Evolutionary conservation across 768 basidiomycete species (phyloP), one percentile per base, ranked within the genome.

Genomic region (Rhodotorula babjevae): DNA sequence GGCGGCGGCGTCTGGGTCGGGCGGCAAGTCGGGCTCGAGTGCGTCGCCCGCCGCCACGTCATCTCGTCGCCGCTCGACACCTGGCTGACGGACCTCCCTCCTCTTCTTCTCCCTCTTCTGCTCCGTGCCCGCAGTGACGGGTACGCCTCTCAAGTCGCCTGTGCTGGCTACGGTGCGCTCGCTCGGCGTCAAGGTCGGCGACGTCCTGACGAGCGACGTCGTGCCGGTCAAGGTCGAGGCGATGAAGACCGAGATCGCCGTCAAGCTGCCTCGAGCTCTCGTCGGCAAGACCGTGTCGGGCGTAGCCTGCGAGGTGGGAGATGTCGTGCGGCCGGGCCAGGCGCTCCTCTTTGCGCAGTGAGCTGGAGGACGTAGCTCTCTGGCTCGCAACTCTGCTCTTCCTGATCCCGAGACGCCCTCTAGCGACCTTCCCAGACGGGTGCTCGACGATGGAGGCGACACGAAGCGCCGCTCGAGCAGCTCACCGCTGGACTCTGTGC

Each of bases 231-330:
- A 87, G 29, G 82, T 88, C 21, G 86, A 87, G 78, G 86, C 87
- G 2, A 88, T 88, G 88, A 88, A 89, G 80, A 87, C 85, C 0
- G 86, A 87, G 75, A 84, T 88, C 57, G 81, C 83, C 23, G 77
- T 88, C 25, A 78, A 78, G 62, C 84, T 85, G 0, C 84, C 85
- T 0, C 82, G 84, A 27, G 81, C 80, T 16, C 83, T 83, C 63
- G 77, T 86, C 2, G 86, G 86, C 4, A 85, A 80, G 36, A 81
- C 63, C 25, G 82, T 87, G 0, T 77, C 71, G 46, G 80, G 80
- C 0, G 77, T 86, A 10, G 84, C 83, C 0, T 75, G 85, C 15
- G 76, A 75, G 49, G 84, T 84, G 65, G 86, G 87, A 1, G 82
- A 78, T 3, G 76, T 80, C 0, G 85, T 88, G 25, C 79, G 80